Evolutionary conservation across 2,329 filamentous ascomycete genomes (phyloP).

Genomic region (Coleophoma cylindrospora): DNA sequence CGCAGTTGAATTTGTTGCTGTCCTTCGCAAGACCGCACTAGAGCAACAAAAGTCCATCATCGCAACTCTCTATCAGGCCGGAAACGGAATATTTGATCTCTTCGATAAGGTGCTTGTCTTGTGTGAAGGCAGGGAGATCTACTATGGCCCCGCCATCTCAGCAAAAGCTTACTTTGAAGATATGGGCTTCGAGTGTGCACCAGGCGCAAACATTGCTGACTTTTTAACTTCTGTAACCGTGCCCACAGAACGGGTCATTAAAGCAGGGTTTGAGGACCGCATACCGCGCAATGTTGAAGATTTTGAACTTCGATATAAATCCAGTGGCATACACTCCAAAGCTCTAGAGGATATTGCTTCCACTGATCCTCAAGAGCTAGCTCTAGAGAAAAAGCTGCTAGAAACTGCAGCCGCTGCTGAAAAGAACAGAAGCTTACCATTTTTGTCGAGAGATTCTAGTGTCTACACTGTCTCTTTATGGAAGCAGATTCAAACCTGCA

Average conservation of each 20-base stretch:
- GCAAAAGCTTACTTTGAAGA: slow-evolving; percentile 61
- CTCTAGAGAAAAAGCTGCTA: too few relatives aligned
- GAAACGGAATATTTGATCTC: slow-evolving; percentile 63
- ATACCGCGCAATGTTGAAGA: too few relatives aligned
- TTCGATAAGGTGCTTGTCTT: slow-evolving; percentile 69
- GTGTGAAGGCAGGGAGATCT: slow-evolving; percentile 61
- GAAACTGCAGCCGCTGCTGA: too few relatives aligned
- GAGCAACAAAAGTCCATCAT: slow-evolving; percentile 54
- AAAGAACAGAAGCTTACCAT: too few relatives aligned
- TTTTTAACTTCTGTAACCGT: slow-evolving; percentile 51
- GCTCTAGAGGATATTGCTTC: too few relatives aligned
- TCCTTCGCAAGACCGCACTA: slow-evolving; percentile 60
- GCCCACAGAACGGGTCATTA: slow-evolving; percentile 61
- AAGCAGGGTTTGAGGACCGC: slow-evolving; percentile 29
- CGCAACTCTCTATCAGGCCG: slow-evolving; percentile 65
- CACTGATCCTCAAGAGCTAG: too few relatives aligned
- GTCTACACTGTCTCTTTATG: too few relatives aligned
- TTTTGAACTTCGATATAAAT: too few relatives aligned
- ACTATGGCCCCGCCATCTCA: slow-evolving; percentile 54
- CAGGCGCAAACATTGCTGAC: slow-evolving; percentile 60
- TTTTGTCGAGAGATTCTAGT: too few relatives aligned
- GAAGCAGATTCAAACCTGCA: too few relatives aligned
- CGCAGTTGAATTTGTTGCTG: slow-evolving; percentile 60
- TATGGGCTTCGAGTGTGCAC: slow-evolving; percentile 56
- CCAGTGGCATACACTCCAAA: too few relatives aligned